These are phyloP conservation scores for Lasiosphaeria miniovina DNA, from an alignment of 495 filamentous ascomycete species.

Conservation along the genomic window DNA sequence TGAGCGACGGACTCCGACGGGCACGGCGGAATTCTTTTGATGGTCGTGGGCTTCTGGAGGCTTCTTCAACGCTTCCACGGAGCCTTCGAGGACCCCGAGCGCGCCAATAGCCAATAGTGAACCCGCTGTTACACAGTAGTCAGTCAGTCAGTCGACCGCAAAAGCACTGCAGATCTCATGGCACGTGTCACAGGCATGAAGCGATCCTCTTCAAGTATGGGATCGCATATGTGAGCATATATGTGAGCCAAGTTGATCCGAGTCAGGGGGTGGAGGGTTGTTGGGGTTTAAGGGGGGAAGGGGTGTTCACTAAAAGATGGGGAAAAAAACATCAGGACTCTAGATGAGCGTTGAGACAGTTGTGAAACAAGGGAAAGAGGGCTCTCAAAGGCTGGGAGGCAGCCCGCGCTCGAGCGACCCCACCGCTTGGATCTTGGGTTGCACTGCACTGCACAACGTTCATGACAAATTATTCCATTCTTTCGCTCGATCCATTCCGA, in stretches of 20 bases:
- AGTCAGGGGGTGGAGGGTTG: not conserved
- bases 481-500: too few species aligned
- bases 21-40: not conserved
- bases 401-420: not conserved
- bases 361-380: constrained; percentile 2
- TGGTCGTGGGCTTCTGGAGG: not conserved
- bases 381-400: not conserved
- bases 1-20: not conserved
- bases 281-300: not conserved
- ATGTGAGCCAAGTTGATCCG: not conserved
- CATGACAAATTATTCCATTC: constrained; percentile 6
- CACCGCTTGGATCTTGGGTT: not conserved
- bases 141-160: not conserved
- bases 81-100: not conserved
- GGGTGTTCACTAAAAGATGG: not conserved
- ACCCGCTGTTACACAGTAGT: not conserved
- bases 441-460: not conserved
- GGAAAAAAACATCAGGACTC: too few species aligned
- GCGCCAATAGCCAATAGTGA: not conserved
- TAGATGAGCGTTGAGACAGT: constrained; percentile 1
- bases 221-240: not conserved
- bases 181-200: constrained; percentile 5
- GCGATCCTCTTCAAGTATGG: not conserved
- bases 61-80: not conserved
- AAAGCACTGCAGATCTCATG: not conserved